A percentile compares a stretch with the other conserved stretches of the same genome.
phyloP scores from a whole-genome alignment of 257 asterid genomes.

The Mitragyna speciosa region DNA sequence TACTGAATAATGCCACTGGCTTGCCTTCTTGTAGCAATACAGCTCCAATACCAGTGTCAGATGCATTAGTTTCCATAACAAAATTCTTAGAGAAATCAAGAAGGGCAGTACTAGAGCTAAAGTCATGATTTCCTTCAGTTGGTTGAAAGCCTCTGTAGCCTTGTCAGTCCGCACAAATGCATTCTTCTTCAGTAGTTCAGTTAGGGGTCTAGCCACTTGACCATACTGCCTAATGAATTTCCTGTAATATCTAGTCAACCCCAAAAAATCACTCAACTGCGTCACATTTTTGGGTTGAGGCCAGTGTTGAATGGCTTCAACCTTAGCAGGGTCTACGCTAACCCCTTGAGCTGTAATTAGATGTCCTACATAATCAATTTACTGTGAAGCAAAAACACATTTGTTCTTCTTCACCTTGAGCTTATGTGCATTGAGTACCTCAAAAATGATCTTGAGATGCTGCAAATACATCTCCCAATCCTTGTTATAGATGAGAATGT shows the following conservation, averaged over 20 bases:
- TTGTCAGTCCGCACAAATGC: too few species aligned
- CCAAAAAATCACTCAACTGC: background rate
- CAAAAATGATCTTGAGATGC: background rate
- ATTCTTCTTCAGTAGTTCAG: too few species aligned
- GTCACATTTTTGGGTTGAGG: background rate
- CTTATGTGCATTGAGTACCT: too few species aligned
- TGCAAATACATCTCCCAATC: background rate
- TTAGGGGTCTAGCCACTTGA: background rate
- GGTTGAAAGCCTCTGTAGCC: too few species aligned
- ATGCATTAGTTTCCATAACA: too few species aligned
- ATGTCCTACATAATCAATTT: background rate
- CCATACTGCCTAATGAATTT: background rate
- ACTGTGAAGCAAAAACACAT: background rate
- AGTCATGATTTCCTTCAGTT: too few species aligned
- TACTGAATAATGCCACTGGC: too few species aligned
- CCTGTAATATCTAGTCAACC: background rate
- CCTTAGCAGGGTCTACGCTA: background rate
- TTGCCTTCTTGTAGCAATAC: too few species aligned
- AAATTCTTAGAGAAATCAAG: too few species aligned
- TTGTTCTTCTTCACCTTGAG: background rate
- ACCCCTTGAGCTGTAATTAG: background rate
- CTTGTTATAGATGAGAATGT: background rate
- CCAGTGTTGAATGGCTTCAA: too few species aligned
- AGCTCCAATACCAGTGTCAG: too few species aligned
- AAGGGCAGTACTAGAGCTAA: too few species aligned